Evolutionary conservation across 441 rosid species (phyloP), one percentile per base, ranked within the genome.

Genomic region (Corymbia citriodora): DNA sequence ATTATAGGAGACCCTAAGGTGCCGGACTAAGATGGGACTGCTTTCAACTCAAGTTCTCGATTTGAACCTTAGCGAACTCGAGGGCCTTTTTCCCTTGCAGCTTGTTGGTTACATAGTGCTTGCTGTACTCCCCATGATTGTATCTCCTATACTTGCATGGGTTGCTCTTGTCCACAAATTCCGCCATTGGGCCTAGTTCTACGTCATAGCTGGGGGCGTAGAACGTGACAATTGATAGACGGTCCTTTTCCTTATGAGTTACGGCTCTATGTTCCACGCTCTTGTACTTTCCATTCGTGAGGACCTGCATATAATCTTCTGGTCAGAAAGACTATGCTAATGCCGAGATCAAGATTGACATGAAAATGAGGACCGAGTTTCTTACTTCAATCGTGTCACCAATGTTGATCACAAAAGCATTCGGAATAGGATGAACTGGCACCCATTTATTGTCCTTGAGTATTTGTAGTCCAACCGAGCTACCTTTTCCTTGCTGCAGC

Each of bases 231-330:
- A 98, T 96, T 23, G 99, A 96, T 74, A 98, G 96, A 25, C 99
- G 94, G 91, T 96, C 99, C 27, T 91, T 95, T 91, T 96, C 97
- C 90, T 85, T 89, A 90, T 96, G 93, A 55, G 99, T 96, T 82
- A 98, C 96, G 88, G 99, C 99, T 88, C 99, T 95, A 79, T 97
- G 99, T 94, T 97, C 99, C 92, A 96, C 97, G 89, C 99, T 98
- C 92, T 94, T 96, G 96, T 96, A 96, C 91, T 91, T 96, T 33
- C 99, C 99, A 91, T 98, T 98, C 87, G 99, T 95, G 68, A 98
- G 93, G 63, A 98, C 99, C 99, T 98, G 93, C 29, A 55, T 8
- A 70, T 31, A 55, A n/a, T 18, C n/a, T 31, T 70, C 45, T 5
- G 1, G 81, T 18, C 55, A 59, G 13, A 49, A 59, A 59, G 25